Base-by-base conservation (phyloP, 1,284 basidiomycete species). In the Jaminaea rosea region DNA sequence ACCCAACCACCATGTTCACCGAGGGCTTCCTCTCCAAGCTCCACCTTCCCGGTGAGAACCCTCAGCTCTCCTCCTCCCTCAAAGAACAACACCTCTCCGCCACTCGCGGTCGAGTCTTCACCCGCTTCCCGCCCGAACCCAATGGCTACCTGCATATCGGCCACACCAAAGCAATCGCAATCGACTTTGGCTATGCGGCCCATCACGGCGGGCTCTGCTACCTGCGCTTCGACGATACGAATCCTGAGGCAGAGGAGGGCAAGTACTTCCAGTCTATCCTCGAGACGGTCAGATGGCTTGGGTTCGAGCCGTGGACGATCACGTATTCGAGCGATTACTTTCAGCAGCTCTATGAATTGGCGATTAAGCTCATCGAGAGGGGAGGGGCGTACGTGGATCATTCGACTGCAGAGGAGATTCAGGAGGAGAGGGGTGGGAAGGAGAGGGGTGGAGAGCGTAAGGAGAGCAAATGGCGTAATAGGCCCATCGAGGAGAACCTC, bases 281-380 rank as follows among this genome's bases (percentile, higher is more conserved):
- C 67, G 92, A 97, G 77, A 89, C 86, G 59, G 82, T 98, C 44
- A 82, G 92, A 60, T 99, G 94, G 94, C 81, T 99, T 26, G 94
- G 94, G 1, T 99, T 84, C 68, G 92, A 98, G 75, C 94, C 94
- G 4, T 97, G 88, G 87, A 90, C 90, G 77, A 91, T 99, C 78
- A 98, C 94, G 11, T 98, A 98, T 76, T 97, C 93, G 47, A 93
- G 89, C 70, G 94, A 98, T 77, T 90, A 98, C 77, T 98, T 99
- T 75, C 82, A 87, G 59, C 77, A 84, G 70, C 78, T 99, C 19
- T 88, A 93, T 72, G 84, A 86, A 21, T 80, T 97, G 26, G 93
- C 93, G 2, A 81, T 90, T n/a, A 85, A 93, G 72, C 79, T 98
- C 48, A 93, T 92, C 64, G 83, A 84, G 74, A 80, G 87, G 31